Evolutionary conservation across 179 eudicot species (phyloP).

Genomic region (Pouteria campechiana): DNA sequence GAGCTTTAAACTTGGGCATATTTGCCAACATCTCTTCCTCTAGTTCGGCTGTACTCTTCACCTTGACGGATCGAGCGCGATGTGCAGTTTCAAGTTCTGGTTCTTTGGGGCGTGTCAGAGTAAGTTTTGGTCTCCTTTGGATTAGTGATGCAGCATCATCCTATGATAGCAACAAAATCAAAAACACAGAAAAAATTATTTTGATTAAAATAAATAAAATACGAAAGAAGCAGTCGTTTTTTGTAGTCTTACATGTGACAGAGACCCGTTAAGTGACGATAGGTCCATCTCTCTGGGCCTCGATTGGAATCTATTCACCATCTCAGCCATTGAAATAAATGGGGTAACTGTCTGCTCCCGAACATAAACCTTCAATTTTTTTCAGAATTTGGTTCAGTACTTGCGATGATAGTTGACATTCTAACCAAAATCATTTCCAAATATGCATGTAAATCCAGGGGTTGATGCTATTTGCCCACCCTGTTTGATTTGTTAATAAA

Average conservation of each 20-base stretch:
- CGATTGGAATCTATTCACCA: slow-evolving; percentile 84
- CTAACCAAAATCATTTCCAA: too few species aligned
- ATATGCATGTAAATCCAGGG: too few species aligned
- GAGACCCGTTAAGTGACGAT: slow-evolving; percentile 22
- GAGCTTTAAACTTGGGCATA: slow-evolving; percentile 91
- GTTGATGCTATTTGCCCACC: too few species aligned
- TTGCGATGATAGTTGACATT: too few species aligned
- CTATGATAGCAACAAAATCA: slow-evolving; percentile 15
- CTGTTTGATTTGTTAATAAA: too few species aligned
- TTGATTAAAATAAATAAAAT: neutral
- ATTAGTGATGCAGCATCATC: slow-evolving; percentile 14
- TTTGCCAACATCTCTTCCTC: slow-evolving; percentile 99
- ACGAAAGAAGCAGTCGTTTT: neutral
- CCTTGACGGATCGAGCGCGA: slow-evolving; percentile 52
- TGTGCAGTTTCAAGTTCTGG: slow-evolving; percentile 87
- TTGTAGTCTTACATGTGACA: slow-evolving; percentile 26
- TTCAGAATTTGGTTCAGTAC: too few species aligned
- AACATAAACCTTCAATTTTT: slow-evolving; percentile 82
- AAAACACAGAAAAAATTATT: neutral
- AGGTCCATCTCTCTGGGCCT: slow-evolving; percentile 58
- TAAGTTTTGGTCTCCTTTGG: slow-evolving; percentile 50
- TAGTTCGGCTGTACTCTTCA: slow-evolving; percentile 84
- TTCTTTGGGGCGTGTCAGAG: slow-evolving; percentile 81
- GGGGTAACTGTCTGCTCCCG: slow-evolving; percentile 53
- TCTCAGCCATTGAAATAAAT: slow-evolving; percentile 87